Percentiles rank a stretch among this genome's conserved stretches.
Conservation (phyloP, 2,329 filamentous ascomycete genomes). For the Colletotrichum sp. region DNA sequence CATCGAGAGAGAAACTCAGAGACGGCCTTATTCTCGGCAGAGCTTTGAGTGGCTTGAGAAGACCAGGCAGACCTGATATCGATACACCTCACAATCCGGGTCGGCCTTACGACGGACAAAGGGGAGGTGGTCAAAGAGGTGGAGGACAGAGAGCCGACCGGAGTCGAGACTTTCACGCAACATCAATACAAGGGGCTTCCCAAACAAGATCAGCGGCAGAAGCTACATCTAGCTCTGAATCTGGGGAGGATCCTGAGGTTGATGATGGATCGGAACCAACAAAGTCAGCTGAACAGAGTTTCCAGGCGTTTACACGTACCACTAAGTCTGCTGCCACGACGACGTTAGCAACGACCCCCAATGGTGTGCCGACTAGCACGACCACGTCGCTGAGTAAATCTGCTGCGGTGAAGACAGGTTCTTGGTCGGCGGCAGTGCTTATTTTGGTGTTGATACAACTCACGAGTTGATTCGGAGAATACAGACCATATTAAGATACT, state of each 20-base stretch:
- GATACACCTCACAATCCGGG: not conserved
- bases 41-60: not conserved
- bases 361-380: not conserved
- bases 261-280: not conserved
- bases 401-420: too few species aligned
- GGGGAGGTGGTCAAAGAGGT: not conserved
- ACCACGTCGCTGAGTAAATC: too few species aligned
- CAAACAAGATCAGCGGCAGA: not conserved
- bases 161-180: not conserved
- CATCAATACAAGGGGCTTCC: not conserved
- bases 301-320: not conserved
- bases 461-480: too few species aligned
- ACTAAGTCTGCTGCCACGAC: not conserved
- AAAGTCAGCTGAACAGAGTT: not conserved
- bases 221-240: not conserved
- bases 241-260: not conserved
- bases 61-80: not conserved
- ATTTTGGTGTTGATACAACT: too few species aligned
- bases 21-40: not conserved
- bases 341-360: not conserved
- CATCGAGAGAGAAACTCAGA: not conserved
- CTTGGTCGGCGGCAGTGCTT: too few species aligned
- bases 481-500: too few species aligned
- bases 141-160: not conserved
- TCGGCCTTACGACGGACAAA: not conserved